phyloP scores from a whole-genome alignment of 1,284 basidiomycete genomes.

The Ceratobasidium sp. region DNA sequence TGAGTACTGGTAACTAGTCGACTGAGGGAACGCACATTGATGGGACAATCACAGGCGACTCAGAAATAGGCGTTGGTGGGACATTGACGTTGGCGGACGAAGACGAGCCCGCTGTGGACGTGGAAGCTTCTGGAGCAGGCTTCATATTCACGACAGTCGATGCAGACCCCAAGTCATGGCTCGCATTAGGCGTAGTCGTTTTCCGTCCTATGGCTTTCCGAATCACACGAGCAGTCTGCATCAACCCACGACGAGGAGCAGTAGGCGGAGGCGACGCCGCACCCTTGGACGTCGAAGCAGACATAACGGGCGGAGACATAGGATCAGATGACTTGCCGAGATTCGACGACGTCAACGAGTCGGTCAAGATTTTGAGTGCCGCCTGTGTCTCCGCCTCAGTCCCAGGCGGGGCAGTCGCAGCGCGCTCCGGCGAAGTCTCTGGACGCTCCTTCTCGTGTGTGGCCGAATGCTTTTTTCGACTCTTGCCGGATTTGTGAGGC shows the following conservation, averaged over 20 bases:
- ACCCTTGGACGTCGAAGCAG: slow-evolving; percentile 16
- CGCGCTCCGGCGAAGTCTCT: slow-evolving; percentile 21
- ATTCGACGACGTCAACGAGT: slow-evolving; percentile 11
- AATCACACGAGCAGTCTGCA: slow-evolving; percentile 25
- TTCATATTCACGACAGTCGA: slow-evolving; percentile 44
- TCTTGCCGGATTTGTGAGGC: slow-evolving; percentile 33
- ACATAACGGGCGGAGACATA: neutral
- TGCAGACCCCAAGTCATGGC: slow-evolving; percentile 31
- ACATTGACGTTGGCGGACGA: slow-evolving; percentile 9
- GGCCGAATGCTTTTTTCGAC: slow-evolving; percentile 25
- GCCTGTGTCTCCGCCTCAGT: slow-evolving; percentile 29
- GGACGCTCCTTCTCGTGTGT: neutral
- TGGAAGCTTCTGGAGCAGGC: slow-evolving; percentile 4
- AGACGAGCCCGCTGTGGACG: slow-evolving; percentile 20
- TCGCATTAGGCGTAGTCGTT: slow-evolving; percentile 14
- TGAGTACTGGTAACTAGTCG: slow-evolving; percentile 10
- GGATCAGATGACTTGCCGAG: slow-evolving; percentile 24
- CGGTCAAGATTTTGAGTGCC: slow-evolving; percentile 24
- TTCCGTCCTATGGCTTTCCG: slow-evolving; percentile 39
- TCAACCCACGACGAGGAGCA: slow-evolving; percentile 22
- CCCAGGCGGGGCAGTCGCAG: slow-evolving; percentile 33
- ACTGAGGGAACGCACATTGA: neutral
- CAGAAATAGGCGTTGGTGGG: neutral
- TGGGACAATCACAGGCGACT: neutral
- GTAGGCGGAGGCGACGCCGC: slow-evolving; percentile 7